Evolutionary conservation across 108 stramenopile species (phyloP).

Genomic region (Asterionellopsis glacialis): DNA sequence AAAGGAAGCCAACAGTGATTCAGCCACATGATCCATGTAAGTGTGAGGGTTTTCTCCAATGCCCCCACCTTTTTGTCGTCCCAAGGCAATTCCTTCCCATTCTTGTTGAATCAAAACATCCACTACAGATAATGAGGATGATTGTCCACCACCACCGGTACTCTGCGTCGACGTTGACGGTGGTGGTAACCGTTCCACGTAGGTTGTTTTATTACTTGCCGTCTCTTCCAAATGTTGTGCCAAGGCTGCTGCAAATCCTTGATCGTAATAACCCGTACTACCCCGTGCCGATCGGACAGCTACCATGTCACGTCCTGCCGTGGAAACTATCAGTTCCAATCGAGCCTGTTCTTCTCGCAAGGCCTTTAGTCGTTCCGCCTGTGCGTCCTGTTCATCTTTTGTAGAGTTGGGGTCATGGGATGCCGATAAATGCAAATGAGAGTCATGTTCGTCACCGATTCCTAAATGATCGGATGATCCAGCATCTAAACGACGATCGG

Average conservation of each 20-base stretch:
- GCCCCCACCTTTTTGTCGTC: constrained; percentile 36
- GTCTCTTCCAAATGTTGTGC: constrained; percentile 42
- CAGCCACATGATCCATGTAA: constrained; percentile 73
- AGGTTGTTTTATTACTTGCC: neutral
- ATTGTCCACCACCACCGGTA: too few relatives aligned
- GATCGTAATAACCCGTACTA: constrained; percentile 42
- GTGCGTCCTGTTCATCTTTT: constrained; percentile 3
- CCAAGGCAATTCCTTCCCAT: constrained; percentile 45
- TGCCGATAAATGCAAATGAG: too few relatives aligned
- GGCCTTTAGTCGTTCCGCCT: constrained; percentile 20
- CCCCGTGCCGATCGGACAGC: constrained; percentile 46
- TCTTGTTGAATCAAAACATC: constrained; percentile 4
- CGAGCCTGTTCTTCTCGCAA: constrained; percentile 35
- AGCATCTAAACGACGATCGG: too few relatives aligned
- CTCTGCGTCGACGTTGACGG: neutral
- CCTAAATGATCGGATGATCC: too few relatives aligned
- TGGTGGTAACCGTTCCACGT: neutral
- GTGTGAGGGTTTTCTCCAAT: constrained; percentile 55
- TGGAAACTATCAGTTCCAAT: constrained; percentile 39
- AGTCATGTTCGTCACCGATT: too few relatives aligned
- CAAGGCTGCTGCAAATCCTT: constrained; percentile 46
- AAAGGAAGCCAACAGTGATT: constrained; percentile 52
- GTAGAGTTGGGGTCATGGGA: too few relatives aligned
- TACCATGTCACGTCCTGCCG: constrained; percentile 47
- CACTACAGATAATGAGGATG: too few relatives aligned